phyloP scores from a whole-genome alignment of 805 yeast genomes.

The Myxozyma monticola region DNA sequence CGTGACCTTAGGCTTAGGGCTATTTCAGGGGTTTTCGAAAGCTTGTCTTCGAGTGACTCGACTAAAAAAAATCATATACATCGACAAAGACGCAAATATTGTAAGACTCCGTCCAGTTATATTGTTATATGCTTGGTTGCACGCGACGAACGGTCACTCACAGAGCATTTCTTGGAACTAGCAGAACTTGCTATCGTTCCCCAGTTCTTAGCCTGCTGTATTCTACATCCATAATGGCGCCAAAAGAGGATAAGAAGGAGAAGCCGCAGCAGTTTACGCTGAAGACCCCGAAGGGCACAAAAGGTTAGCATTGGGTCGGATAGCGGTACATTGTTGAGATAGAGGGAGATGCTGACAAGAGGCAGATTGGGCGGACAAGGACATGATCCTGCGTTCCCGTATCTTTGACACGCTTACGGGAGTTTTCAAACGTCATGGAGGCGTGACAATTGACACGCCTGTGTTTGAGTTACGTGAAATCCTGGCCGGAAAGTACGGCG shows the following conservation, averaged over 20 bases:
- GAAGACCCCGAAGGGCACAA: slow-evolving; percentile 89
- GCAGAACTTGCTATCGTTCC: no score
- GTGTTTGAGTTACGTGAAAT: slow-evolving; percentile 96
- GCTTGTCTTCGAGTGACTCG: no score
- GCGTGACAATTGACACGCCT: slow-evolving; percentile 97
- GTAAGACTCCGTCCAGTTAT: no score
- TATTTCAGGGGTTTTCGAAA: no score
- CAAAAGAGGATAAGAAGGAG: slow-evolving; percentile 39
- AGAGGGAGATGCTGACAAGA: not conserved
- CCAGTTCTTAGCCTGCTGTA: not conserved
- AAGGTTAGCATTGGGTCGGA: slow-evolving; percentile 24
- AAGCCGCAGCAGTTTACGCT: slow-evolving; percentile 66
- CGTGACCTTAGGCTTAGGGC: no score
- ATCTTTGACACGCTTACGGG: slow-evolving; percentile 70
- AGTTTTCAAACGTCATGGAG: slow-evolving; percentile 93
- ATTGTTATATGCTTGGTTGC: no score
- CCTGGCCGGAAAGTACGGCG: slow-evolving; percentile 96
- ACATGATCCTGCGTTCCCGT: slow-evolving; percentile 91
- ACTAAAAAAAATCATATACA: no score
- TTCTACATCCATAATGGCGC: not conserved
- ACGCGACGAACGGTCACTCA: no score
- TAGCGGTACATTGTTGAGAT: not conserved
- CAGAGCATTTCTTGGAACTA: no score
- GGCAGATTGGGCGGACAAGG: slow-evolving; percentile 93
- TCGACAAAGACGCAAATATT: no score